These are phyloP conservation scores for Straminergon stramineum DNA, from an alignment of 225 moss, liverwort and hornwort genomes.

Conservation along the genomic window DNA sequence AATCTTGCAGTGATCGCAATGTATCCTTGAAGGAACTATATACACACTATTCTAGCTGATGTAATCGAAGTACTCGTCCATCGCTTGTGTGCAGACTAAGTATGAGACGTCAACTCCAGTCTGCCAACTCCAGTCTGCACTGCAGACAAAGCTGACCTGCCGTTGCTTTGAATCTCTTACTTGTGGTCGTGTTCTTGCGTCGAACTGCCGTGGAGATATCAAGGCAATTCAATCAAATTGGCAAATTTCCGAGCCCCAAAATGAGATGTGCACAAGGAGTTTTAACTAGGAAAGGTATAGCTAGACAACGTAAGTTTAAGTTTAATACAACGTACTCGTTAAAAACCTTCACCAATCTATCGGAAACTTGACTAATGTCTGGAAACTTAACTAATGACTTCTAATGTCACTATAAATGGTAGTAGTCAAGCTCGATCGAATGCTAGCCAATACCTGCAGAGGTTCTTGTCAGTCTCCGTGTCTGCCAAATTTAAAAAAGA, in stretches of 20 bases:
- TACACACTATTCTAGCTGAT: not conserved
- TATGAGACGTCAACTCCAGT: not conserved
- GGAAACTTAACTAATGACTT: not conserved
- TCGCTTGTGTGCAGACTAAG: not conserved
- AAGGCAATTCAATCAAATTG: not conserved
- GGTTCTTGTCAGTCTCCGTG: not conserved
- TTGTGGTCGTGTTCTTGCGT: not conserved
- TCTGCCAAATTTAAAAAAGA: not conserved
- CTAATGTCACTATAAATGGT: not conserved
- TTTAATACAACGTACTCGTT: no score
- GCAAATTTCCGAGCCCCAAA: not conserved
- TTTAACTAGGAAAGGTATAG: not conserved
- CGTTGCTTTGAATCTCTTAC: not conserved
- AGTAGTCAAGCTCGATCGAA: not conserved
- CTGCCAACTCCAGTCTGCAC: not conserved
- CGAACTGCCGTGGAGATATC: not conserved
- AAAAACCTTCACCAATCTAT: not conserved
- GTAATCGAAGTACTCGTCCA: no score
- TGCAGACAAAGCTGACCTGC: not conserved
- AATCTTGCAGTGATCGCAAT: not conserved
- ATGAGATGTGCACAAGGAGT: no score
- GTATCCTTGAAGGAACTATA: not conserved
- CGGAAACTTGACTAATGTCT: not conserved
- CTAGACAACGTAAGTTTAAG: not conserved
- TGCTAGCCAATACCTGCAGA: no score